These are phyloP conservation scores for Hypoxylon crocopeplum DNA, from an alignment of 495 filamentous ascomycete species.

Conservation along the genomic window DNA sequence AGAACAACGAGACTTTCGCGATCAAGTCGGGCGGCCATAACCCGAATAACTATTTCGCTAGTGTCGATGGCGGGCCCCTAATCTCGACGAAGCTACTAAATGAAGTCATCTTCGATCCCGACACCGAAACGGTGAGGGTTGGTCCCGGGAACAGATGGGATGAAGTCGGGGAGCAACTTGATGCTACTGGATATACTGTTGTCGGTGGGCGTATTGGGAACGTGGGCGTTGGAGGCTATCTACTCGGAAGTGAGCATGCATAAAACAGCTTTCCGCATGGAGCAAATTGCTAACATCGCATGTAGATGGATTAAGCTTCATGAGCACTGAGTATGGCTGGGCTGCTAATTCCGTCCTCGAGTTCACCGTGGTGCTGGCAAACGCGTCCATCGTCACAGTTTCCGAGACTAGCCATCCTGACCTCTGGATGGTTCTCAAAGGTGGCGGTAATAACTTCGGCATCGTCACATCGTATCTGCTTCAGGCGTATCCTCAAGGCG, in stretches of 20 bases:
- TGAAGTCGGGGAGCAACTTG: slow-evolving; percentile 55
- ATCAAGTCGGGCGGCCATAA: slow-evolving; percentile 62
- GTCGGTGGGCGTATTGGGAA: slow-evolving; percentile 59
- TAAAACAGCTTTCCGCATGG: background rate
- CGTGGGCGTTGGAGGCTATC: slow-evolving; percentile 53
- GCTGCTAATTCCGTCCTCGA: slow-evolving; percentile 60
- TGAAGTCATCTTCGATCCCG: slow-evolving; percentile 51
- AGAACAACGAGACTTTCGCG: slow-evolving; percentile 53
- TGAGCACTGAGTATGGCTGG: slow-evolving; percentile 65
- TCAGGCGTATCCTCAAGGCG: slow-evolving; percentile 54
- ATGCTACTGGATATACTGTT: slow-evolving; percentile 52
- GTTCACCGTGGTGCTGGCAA: slow-evolving; percentile 64
- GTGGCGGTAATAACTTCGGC: slow-evolving; percentile 59
- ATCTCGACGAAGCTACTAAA: slow-evolving; percentile 59
- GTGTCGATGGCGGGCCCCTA: slow-evolving; percentile 59
- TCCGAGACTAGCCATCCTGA: slow-evolving; percentile 48
- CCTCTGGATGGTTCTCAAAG: slow-evolving; percentile 53
- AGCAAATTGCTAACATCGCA: slow-evolving; percentile 23
- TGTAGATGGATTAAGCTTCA: slow-evolving; percentile 52
- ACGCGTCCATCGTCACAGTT: slow-evolving; percentile 59
- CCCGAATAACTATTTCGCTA: slow-evolving; percentile 58
- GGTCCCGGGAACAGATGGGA: slow-evolving; percentile 61
- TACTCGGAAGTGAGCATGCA: slow-evolving; percentile 41
- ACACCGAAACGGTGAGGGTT: slow-evolving; percentile 51
- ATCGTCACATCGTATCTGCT: slow-evolving; percentile 58